Evolutionary conservation across 768 basidiomycete genomes (phyloP).

Genomic region (Nevesoporus exiguus): DNA sequence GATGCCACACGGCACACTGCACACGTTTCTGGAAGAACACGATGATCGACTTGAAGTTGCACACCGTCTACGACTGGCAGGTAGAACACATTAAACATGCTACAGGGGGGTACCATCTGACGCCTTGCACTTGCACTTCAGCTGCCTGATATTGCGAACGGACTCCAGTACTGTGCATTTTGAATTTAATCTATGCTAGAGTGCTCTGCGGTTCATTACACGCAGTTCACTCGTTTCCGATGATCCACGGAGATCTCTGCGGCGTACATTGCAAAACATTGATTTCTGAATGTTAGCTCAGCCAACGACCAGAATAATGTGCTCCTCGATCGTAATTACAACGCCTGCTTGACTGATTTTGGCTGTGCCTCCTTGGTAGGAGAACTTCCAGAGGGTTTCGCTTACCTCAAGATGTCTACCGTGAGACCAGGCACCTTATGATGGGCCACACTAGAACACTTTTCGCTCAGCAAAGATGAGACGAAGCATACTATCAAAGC

Average conservation of each 20-base stretch:
- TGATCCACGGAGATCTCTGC: conserved; percentile 7
- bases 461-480: background rate
- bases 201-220: background rate
- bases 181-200: background rate
- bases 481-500: background rate
- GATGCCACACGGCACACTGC: conserved; percentile 7
- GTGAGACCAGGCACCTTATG: conserved; percentile 4
- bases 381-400: background rate
- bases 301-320: conserved; percentile 4
- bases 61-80: conserved; percentile 5
- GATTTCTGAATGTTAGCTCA: background rate
- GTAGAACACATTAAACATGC: background rate
- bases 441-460: conserved; percentile 8
- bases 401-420: conserved; percentile 4
- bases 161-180: conserved; percentile 6
- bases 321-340: conserved; percentile 5
- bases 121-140: background rate
- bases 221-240: conserved; percentile 11
- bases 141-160: conserved; percentile 8
- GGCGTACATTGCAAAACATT: background rate
- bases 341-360: conserved; percentile 6
- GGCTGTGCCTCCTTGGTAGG: conserved; percentile 8
- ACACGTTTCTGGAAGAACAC: background rate
- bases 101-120: background rate
- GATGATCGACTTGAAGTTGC: background rate